Evolutionary conservation across 2,329 filamentous ascomycete genomes (phyloP), one percentile per base, ranked within the genome.

Genomic region (Aureobasidium sp.): DNA sequence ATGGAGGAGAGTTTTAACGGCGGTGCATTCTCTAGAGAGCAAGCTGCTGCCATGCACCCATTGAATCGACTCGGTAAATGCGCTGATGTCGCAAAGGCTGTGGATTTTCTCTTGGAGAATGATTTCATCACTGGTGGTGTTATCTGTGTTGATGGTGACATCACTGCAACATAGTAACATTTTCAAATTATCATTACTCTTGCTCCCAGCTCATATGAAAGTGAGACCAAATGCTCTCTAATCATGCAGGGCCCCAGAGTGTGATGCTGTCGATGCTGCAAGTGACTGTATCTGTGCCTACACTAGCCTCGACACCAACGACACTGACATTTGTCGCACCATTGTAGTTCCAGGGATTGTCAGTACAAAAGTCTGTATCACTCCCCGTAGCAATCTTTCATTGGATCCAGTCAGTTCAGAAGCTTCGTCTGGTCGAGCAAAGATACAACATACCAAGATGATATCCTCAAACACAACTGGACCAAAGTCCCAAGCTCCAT

Each of bases 101-200:
- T 59, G 10, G 55, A 39, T 10, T 59, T 47, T n/a, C 5, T 59
- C 29, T 26, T 59, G 27, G 41, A 59, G 29, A 59, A 48, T 15
- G 20, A 46, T 12, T 59, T 47, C 9, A 39, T 59, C 34, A 59
- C 55, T 9, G 55, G 55, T 4, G 44, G 41, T 17, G 55, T 59
- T 3, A 47, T 59, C 4, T 17, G 13, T 36, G 55, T 59, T 39
- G 55, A 59, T 34, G 65, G 72, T 76, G 61, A 64, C 8, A 55
- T 55, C 9, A 43, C 51, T 5, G 51, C 51, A 15, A 55, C 32
- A 13, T 55, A 43, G 37, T 13, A 9, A n/a, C 29, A 13, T 6
- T 27, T 5, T 7, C 24, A 29, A 12, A 47, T 15, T 6, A 17
- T 3, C 1, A 29, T 7, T 9, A 13, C n/a, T 44, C 1, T 5